Base-by-base conservation (phyloP, 2,329 filamentous ascomycete genomes). In the Arthrinium puccinioides region DNA sequence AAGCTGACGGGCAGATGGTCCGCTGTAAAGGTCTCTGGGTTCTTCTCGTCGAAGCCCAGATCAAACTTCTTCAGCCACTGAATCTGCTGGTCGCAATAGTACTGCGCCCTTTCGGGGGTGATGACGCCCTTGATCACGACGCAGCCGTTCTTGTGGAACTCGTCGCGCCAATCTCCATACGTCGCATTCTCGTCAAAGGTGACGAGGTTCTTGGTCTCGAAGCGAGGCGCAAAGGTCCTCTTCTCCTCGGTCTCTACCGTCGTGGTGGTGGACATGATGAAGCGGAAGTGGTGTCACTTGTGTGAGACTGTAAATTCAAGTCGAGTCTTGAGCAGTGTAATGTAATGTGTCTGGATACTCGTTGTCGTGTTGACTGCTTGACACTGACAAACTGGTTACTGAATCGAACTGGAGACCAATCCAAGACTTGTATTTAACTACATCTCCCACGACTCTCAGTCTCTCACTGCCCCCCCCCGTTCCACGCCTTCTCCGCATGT, bases 81-180 rank as follows among this genome's bases (percentile, higher is more conserved):
- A 16, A 63, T 51, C 41, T 58, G 54, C 44, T 63, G 62, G 14
- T 62, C 45, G 38, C 49, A 49, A 42, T 67, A 67, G 33, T 61
- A 59, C 14, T 59, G 41, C 9, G 63, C 62, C 1, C 55, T 49
- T 41, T 66, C 62, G 1, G 46, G 45, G 10, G 50, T 48, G 38
- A 69, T 58, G 13, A 55, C 62, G 24, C 51, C 49, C 43, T 64
- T 66, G 42, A 69, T 52, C 9, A 69, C 42, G 2, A 57, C 57
- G 38, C 51, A 66, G 13, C 63, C 65, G 37, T 65, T 49, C 24
- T 51, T 48, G 44, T 60, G 52, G 37, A 68, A 61, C 13, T 68
- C 62, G 36, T 66, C 63, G 5, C 63, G 56, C 63, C 62, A 67
- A 44, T 67, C 63, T 20, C 57, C 55, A 39, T 61, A 60, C 15